Evolutionary conservation across 176 grass and related monocot species (phyloP).

Genomic region (Triticum monococcum): DNA sequence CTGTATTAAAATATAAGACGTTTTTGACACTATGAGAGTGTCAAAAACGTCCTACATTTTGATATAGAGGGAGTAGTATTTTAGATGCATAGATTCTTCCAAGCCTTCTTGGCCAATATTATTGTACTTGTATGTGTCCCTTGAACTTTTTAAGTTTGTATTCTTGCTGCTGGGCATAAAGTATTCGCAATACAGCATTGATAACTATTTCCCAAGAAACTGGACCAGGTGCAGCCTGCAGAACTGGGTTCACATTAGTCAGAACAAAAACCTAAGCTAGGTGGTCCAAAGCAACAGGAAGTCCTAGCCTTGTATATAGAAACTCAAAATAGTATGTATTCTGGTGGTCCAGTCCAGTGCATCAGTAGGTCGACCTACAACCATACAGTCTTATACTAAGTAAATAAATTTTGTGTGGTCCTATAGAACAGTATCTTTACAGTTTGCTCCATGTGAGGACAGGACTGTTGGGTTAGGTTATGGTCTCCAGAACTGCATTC

Average conservation of each 20-base stretch:
- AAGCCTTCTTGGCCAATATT: conserved; percentile 5
- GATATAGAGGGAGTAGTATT: not conserved
- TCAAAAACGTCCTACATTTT: too few species aligned
- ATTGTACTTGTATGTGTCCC: not conserved
- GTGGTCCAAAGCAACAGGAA: conserved; percentile 34
- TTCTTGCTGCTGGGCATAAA: not conserved
- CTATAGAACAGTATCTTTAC: conserved; percentile 46
- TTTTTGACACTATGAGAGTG: too few species aligned
- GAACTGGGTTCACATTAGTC: not conserved
- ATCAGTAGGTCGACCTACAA: not conserved
- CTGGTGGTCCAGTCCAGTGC: conserved; percentile 45
- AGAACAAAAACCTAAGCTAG: conserved; percentile 6
- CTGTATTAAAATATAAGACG: too few species aligned
- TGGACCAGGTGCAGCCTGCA: conserved; percentile 30
- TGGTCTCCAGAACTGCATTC: conserved; percentile 39
- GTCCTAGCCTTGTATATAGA: conserved; percentile 25
- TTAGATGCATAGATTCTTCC: conserved; percentile 12
- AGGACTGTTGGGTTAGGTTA: conserved; percentile 35
- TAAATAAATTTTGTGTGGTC: conserved; percentile 30
- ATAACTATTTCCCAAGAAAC: conserved; percentile 27
- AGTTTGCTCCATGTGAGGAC: conserved; percentile 45
- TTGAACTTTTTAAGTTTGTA: not conserved
- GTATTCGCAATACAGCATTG: not conserved
- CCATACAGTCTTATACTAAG: conserved; percentile 29
- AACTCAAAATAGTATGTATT: conserved; percentile 27